Evolutionary conservation across 2,329 filamentous ascomycete species (phyloP), one percentile per base, ranked within the genome.

Genomic region (Didymella pomorum): DNA sequence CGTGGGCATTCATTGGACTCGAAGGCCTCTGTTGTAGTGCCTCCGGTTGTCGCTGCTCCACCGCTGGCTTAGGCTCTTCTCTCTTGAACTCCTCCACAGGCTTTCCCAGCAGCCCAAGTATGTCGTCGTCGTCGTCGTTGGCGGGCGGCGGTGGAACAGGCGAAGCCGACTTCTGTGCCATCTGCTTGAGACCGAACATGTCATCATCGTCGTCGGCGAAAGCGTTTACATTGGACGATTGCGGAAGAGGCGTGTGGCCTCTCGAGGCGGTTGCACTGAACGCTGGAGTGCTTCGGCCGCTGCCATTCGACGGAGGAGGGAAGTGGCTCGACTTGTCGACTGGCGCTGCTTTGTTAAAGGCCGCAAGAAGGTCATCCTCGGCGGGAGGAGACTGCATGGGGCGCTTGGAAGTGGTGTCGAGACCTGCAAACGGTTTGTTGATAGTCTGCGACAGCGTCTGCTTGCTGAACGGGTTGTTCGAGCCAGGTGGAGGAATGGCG

Each of bases 131-230:
- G 33, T 86, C 78, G 26, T 67, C 62, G 20, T 64, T 59, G 6
- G 60, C 26, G 23, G 68, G 61, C 25, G 65, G 44, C 28, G 69
- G 64, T 37, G 69, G 69, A 25, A 69, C 61, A 20, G 64, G 52
- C 14, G 70, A 58, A 10, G 69, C 57, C 5, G 67, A 54, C 52
- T 66, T 79, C 78, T 71, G 78, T 63, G 86, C 85, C 69, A 92
- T 74, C 63, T 89, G 81, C 58, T 83, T 88, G 33, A 97, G 80
- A 0, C 92, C 94, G 74, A 98, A 97, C 2, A 93, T 92, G 71
- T 97, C 92, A 71, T 96, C 92, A 67, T 88, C 85, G 44, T 94
- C 89, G 28, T 85, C 82, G 12, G 76, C 79, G 61, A 87, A 78
- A 0, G 62, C 51, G 41, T 69, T 68, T 23, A 43, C 37, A 2